These are phyloP conservation scores for Spizellomyces punctatus DNA, from an alignment of 192 early-diverging fungal genomes.

Conservation along the genomic window DNA sequence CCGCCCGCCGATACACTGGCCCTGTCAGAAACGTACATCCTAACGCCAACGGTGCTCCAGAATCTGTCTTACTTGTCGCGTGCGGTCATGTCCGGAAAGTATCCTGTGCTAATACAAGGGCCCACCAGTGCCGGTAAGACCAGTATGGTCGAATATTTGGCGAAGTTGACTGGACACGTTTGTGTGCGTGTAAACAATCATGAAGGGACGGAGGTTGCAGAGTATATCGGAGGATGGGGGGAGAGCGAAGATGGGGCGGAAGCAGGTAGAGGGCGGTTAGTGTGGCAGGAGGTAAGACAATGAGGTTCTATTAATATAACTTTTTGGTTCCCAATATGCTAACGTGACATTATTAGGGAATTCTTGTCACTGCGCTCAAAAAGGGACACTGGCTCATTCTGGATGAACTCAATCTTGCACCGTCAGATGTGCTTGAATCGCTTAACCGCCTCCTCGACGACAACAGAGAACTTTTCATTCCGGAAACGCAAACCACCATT, in stretches of 20 bases:
- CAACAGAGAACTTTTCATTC: conserved; percentile 93
- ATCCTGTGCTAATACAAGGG: conserved; percentile 97
- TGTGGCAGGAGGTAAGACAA: conserved; percentile 79
- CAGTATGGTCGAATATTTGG: conserved; percentile 96
- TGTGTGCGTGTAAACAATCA: conserved; percentile 99
- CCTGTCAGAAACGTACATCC: conserved; percentile 62
- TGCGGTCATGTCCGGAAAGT: conserved; percentile 86
- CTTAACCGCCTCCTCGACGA: conserved; percentile 97
- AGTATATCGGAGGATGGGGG: conserved; percentile 94
- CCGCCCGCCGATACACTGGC: conserved; percentile 32
- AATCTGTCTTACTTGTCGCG: conserved; percentile 89
- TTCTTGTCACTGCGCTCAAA: conserved; percentile 88
- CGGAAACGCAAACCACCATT: conserved; percentile 93
- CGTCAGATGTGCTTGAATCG: conserved; percentile 97
- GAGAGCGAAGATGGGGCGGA: conserved; percentile 72
- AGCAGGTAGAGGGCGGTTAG: conserved; percentile 47
- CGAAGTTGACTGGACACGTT: conserved; percentile 83
- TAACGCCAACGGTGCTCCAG: conserved; percentile 82
- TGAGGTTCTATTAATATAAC: neutral
- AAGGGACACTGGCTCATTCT: conserved; percentile 98
- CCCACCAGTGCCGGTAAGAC: conserved; percentile 98
- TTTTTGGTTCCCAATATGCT: neutral
- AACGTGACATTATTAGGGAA: conserved; percentile 54
- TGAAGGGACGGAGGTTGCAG: conserved; percentile 97
- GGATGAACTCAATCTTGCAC: conserved; percentile 98